Evolutionary conservation across 2,329 filamentous ascomycete species (phyloP), one percentile per base, ranked within the genome.

Genomic region (Colletotrichum sp.): DNA sequence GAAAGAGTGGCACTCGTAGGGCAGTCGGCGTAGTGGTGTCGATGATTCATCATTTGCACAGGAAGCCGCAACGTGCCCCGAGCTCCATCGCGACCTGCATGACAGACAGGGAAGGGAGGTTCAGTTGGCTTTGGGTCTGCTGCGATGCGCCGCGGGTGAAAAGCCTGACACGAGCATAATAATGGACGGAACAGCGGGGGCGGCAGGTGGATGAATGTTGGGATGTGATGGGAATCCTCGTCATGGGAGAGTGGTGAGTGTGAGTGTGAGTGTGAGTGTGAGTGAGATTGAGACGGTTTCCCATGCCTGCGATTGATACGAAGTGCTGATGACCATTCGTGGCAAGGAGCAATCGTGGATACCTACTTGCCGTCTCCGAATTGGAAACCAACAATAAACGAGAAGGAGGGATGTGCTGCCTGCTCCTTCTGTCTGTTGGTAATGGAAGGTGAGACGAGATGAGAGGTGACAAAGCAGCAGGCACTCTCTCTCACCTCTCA

Each of bases 41-140:
- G 74, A 76, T 76, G 74, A 76, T 74, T 76, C 74, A 76, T 76
- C 70, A 76, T 69, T 16, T 59, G 15, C 13, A 18, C 18, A 39
- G 26, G 36, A 57, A 24, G 70, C 70, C 59, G 64, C 44, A 57
- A 7, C 5, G 30, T 49, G 74, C 24, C 28, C 63, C 70, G 44
- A 73, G 65, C 70, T 73, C 49, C 59, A 60, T 59, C 52, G 55
- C 69, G 39, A 73, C 55, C 57, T 69, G 73, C 74, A 69, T 74
- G 70, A 65, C 63, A 59, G 69, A 34, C 73, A 73, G 64, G 73
- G 69, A 75, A 62, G 34, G 24, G 26, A 60, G 49, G 60, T 36
- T 28, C 24, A 65, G 16, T 36, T 69, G 59, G 73, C 65, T 69
- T 72, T 28, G 24, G 39, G 16, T 34, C 73, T 71, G 59, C 70